Conservation (phyloP, 83 land plant genomes). For the Picea mariana region DNA sequence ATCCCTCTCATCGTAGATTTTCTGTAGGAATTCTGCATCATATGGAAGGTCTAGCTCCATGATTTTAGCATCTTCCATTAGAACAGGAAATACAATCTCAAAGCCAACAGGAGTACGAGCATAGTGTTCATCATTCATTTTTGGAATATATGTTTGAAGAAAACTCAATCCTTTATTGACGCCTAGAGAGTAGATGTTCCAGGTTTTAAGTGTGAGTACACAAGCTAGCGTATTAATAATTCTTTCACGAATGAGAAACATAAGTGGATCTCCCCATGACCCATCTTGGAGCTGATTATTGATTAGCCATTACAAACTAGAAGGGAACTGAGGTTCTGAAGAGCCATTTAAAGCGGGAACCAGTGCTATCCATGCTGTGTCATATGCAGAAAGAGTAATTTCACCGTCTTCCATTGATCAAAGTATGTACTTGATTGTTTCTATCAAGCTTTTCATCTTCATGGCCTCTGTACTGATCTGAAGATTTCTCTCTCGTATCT, state of each 20-base stretch:
- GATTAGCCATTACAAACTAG: too few species aligned
- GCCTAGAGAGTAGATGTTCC: too few species aligned
- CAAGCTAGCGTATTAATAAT: too few species aligned
- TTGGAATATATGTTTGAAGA: too few species aligned
- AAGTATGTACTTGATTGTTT: constrained; percentile 36
- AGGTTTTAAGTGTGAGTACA: too few species aligned
- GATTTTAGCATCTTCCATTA: constrained; percentile 60
- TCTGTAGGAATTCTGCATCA: constrained; percentile 48
- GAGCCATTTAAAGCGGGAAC: constrained; percentile 33
- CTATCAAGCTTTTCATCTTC: constrained; percentile 23
- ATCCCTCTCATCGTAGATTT: constrained; percentile 47
- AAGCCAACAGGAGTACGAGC: constrained; percentile 90
- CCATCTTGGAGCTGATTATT: too few species aligned
- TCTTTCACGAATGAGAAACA: too few species aligned
- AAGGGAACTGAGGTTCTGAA: too few species aligned
- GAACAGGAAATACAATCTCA: constrained; percentile 85
- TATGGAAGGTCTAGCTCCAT: constrained; percentile 65
- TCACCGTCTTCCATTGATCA: constrained; percentile 61
- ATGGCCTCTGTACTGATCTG: neutral
- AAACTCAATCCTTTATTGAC: too few species aligned
- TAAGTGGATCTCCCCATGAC: too few species aligned
- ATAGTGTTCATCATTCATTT: constrained; percentile 49
- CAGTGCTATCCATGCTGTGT: constrained; percentile 49
- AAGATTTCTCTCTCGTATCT: neutral
- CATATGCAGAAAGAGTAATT: constrained; percentile 43